Evolutionary conservation across 2,329 filamentous ascomycete species (phyloP).

Genomic region (Colletotrichum horii): DNA sequence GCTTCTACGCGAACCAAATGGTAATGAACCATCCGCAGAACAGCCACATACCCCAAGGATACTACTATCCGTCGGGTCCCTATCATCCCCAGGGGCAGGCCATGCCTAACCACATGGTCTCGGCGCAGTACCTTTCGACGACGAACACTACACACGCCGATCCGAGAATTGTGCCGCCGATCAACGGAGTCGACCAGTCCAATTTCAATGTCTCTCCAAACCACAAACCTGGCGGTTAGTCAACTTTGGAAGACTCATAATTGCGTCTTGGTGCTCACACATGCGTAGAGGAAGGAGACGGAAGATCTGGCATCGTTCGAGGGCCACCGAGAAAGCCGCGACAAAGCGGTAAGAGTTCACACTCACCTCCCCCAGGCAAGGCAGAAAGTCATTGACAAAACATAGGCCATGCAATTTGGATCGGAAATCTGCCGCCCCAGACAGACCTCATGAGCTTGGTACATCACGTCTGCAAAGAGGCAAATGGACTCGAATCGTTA

Average conservation of each 20-base stretch:
- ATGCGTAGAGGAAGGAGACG: conserved; percentile 24
- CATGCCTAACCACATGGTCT: conserved; percentile 36
- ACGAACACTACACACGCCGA: conserved; percentile 27
- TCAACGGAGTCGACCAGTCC: conserved; percentile 21
- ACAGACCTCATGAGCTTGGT: conserved; percentile 85
- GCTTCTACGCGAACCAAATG: conserved; percentile 49
- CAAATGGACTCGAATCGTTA: conserved; percentile 81
- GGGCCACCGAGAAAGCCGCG: conserved; percentile 62
- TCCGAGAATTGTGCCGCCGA: conserved; percentile 24
- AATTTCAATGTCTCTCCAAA: not conserved
- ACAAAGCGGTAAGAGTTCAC: conserved; percentile 57
- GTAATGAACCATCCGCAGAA: conserved; percentile 46
- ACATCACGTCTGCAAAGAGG: conserved; percentile 84
- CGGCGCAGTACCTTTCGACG: conserved; percentile 38
- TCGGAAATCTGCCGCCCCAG: conserved; percentile 89
- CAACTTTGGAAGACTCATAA: not conserved
- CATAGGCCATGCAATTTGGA: conserved; percentile 88
- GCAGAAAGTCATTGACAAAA: conserved; percentile 14
- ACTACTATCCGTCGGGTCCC: conserved; percentile 49
- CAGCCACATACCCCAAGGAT: conserved; percentile 34
- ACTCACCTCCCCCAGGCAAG: conserved; percentile 18
- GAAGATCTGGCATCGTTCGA: conserved; percentile 49
- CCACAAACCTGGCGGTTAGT: not conserved
- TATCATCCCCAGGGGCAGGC: conserved; percentile 37
- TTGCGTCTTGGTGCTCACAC: not conserved